Evolutionary conservation across 257 asterid species (phyloP), one percentile per base, ranked within the genome.

Genomic region (Ballota nigra): DNA sequence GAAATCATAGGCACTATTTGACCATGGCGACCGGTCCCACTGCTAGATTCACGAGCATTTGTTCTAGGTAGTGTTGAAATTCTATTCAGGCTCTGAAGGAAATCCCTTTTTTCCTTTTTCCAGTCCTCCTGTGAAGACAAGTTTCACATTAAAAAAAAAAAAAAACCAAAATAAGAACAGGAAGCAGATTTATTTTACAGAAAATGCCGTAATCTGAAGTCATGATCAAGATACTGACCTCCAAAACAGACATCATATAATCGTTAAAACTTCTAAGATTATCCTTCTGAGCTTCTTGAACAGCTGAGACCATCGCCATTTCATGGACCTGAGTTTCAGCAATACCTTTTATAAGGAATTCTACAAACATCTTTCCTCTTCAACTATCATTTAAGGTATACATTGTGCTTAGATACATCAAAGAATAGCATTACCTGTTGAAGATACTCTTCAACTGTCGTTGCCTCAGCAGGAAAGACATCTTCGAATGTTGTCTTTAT

Each of bases 251-350:
- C 96, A 94, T 91, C 99, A 94, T 89, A 72, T 89, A 86, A 72
- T 88, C 90, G 74, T 93, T 89, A 75, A 91, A 94, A 82, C 92
- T 88, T 86, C 84, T 86, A 47, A 89, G 86, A 78, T 89, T 91
- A 77, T 89, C 99, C 83, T 92, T 92, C 81, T 94, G 99, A 76
- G 97, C 96, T 83, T 89, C 98, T 82, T 92, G 95, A 72, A 94
- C 86, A 26, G 98, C 97, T 70, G 98, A 94, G 77, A 92, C 87
- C 95, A 89, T 92, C 79, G 99, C 88, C 98, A 94, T 94, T 83
- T 94, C 99, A 81, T 83, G 98, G 73, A 94, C 96, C 98, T 94
- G 77, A 69, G 75, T 79, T 36, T 77, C 77, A 84, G 66, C 55
- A 70, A 79, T 12, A 26, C 33, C 31, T 47, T 62, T 33, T 9